Evolutionary conservation across 164 flowering plant species (phyloP), one percentile per base, ranked within the genome.

Genomic region (Brasenia schreberi): DNA sequence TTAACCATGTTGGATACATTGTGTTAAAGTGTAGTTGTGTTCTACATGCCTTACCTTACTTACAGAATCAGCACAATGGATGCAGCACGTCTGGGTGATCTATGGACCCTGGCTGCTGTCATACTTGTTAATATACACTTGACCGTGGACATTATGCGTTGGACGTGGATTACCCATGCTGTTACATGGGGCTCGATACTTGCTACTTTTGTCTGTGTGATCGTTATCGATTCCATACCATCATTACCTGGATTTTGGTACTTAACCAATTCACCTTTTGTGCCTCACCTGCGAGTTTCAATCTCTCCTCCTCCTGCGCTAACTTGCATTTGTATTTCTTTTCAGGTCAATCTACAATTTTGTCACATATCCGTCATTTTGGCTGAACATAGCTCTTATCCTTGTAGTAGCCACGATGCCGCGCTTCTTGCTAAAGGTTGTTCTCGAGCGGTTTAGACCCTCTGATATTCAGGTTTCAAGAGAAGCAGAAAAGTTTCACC

Each of bases 171-270:
- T 67, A 77, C 87, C 59, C 99, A 95, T 73, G 89, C 82, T 27
- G 84, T 79, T 71, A 85, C 92, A 62, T 95, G 99, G 99, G 99
- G 97, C 67, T 88, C 97, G 19, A 86, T 89, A 63, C 4, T 84
- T 64, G 92, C 90, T 7, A 89, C 97, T 9, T 78, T 73, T 75
- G 77, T 95, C 61, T 86, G 90, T 75, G 83, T 95, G 63, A 77
- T 91, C 7, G 19, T 88, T 66, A 84, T 95, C 44, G 99, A 95
- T 76, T 83, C 81, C 65, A 12, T 95, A 10, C 90, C 92, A 1
- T 0, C 42, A 0, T 65, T 92, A 59, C 75, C 76, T 42, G 96
- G 96, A 59, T 95, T 83, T 81, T 88, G 99, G 99, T 95, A 83
- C 4, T 27, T 11, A 60, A 11, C 10, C 19, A 11, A 60, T 4